phyloP scores from a whole-genome alignment of 169 alveolate species.

The Plasmodium chabaudi region DNA sequence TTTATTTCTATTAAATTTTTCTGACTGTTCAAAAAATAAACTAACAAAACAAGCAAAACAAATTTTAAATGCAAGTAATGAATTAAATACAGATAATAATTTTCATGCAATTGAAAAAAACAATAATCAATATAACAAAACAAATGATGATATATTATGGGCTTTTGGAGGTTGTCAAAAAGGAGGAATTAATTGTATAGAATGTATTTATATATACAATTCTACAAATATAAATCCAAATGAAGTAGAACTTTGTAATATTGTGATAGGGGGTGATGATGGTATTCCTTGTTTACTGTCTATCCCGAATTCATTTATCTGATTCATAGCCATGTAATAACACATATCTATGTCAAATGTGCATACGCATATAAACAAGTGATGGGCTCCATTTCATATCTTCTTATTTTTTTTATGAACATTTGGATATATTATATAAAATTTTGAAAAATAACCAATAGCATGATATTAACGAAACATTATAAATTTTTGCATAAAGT shows the following conservation, averaged over 20 bases:
- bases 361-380: no score
- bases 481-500: no score
- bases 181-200: constrained; percentile 76
- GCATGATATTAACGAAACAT: no score
- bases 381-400: no score
- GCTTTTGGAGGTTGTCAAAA: constrained; percentile 73
- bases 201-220: constrained; percentile 64
- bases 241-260: constrained; percentile 60
- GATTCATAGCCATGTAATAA: not conserved
- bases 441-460: no score
- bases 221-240: constrained; percentile 29
- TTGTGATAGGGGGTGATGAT: constrained; percentile 73
- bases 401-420: no score
- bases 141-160: constrained; percentile 55
- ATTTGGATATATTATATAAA: no score
- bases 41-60: constrained; percentile 24
- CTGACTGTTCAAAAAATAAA: constrained; percentile 64
- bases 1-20: constrained; percentile 70
- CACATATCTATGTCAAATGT: no score
- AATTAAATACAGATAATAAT: not conserved
- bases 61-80: constrained; percentile 7
- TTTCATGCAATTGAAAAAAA: not conserved
- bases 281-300: constrained; percentile 55
- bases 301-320: constrained; percentile 50
- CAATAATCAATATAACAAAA: constrained; percentile 17